These are phyloP conservation scores for Simplicillium sp. DNA, from an alignment of 2,329 filamentous ascomycete species.

Conservation along the genomic window DNA sequence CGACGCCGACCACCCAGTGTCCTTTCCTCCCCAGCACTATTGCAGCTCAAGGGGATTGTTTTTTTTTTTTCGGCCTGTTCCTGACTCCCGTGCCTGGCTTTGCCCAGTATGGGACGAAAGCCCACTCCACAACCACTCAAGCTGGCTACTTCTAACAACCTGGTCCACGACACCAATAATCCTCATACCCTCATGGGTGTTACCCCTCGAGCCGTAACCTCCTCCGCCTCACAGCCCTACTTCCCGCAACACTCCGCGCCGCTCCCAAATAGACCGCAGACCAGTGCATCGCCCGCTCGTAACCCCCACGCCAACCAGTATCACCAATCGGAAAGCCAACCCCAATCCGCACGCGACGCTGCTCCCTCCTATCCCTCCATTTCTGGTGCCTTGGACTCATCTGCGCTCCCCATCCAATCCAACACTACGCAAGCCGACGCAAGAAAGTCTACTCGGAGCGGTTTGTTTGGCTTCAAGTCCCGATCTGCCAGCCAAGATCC, in stretches of 20 bases:
- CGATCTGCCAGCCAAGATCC: slow-evolving; percentile 26
- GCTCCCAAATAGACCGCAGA: neutral
- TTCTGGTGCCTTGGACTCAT: slow-evolving; percentile 15
- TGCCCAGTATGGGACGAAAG: slow-evolving; percentile 43
- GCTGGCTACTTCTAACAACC: slow-evolving; percentile 31
- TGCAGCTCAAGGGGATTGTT: too few relatives aligned
- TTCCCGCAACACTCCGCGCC: neutral
- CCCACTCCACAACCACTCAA: slow-evolving; percentile 48
- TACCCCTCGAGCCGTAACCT: slow-evolving; percentile 6
- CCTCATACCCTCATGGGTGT: slow-evolving; percentile 12
- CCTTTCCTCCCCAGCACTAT: too few relatives aligned
- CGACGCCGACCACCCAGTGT: too few relatives aligned
- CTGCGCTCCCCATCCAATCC: slow-evolving; percentile 9
- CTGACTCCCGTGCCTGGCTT: too few relatives aligned
- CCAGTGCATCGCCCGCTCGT: slow-evolving; percentile 5
- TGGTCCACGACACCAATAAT: slow-evolving; percentile 18
- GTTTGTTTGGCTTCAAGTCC: slow-evolving; percentile 40
- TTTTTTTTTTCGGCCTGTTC: too few relatives aligned
- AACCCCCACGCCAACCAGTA: neutral
- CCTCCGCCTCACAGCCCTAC: slow-evolving; percentile 4
- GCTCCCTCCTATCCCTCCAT: slow-evolving; percentile 14
- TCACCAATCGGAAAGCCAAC: slow-evolving; percentile 14
- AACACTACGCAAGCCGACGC: slow-evolving; percentile 22
- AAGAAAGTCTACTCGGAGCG: slow-evolving; percentile 34
- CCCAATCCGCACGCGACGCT: slow-evolving; percentile 15